phyloP scores from a whole-genome alignment of 1,284 basidiomycete species.

The Sporisorium sorghi region DNA sequence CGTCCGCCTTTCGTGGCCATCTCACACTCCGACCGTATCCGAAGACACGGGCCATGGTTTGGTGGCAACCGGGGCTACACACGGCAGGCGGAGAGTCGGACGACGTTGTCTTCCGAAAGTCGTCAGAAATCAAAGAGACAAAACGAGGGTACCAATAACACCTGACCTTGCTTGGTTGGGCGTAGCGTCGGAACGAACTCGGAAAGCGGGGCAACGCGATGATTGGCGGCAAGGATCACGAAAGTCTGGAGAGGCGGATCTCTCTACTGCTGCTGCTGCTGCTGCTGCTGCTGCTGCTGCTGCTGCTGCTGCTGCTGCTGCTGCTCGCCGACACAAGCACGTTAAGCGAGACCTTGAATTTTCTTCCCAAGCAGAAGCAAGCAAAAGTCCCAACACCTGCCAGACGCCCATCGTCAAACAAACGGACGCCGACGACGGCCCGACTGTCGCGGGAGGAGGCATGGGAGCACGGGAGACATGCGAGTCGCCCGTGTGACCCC shows the following conservation, averaged over 20 bases:
- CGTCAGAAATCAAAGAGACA: no score
- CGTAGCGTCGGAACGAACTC: not conserved
- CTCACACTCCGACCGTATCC: not conserved
- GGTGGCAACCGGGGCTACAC: not conserved
- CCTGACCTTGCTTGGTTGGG: not conserved
- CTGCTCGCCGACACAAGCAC: not conserved
- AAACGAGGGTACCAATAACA: not conserved
- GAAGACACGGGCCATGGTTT: not conserved
- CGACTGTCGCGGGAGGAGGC: no score
- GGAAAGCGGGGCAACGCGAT: not conserved
- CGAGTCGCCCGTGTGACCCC: no score
- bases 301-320: no score
- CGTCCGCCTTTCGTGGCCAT: no score
- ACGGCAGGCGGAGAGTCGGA: not conserved
- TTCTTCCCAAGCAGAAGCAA: not conserved
- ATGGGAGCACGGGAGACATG: not conserved
- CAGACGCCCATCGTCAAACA: not conserved
- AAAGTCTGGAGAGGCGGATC: not conserved
- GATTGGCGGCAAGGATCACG: not conserved
- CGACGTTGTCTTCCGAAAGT: no score
- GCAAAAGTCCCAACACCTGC: not conserved
- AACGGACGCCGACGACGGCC: not conserved
- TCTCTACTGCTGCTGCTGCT: not conserved
- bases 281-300: no score
- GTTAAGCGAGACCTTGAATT: no score